Conservation (phyloP, 2,329 filamentous ascomycete genomes). For the Zalaria sp. region DNA sequence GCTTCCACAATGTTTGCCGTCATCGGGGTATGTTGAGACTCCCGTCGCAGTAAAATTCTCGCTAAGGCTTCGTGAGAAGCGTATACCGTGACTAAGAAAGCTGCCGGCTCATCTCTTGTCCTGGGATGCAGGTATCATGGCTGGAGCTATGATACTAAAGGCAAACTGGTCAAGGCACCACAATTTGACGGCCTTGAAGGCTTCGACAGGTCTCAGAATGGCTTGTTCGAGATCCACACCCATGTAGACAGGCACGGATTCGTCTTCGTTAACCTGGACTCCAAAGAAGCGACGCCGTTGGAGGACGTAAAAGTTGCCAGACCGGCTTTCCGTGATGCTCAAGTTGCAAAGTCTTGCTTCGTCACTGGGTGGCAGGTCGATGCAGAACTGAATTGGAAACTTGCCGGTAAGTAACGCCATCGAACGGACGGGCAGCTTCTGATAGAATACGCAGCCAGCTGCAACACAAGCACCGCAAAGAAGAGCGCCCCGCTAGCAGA, state of each 20-base stretch:
- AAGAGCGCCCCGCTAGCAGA: too few species aligned
- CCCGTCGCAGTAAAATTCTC: constrained; percentile 3
- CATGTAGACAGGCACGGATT: constrained; percentile 41
- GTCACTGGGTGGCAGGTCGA: too few species aligned
- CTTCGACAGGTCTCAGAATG: constrained; percentile 43
- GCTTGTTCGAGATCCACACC: constrained; percentile 41
- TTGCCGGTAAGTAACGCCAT: too few species aligned
- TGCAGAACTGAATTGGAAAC: too few species aligned
- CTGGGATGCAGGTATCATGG: constrained; percentile 49
- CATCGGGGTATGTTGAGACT: constrained; percentile 25
- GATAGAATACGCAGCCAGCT: too few species aligned
- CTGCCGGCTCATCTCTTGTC: constrained; percentile 36
- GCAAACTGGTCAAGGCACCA: constrained; percentile 45
- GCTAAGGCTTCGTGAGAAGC: constrained; percentile 17
- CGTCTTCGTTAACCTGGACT: constrained; percentile 45
- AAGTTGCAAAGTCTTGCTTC: too few species aligned
- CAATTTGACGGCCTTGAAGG: constrained; percentile 41
- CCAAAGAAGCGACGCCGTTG: neutral
- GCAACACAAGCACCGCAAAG: too few species aligned
- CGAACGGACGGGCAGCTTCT: too few species aligned
- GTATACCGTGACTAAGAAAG: constrained; percentile 40
- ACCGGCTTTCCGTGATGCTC: too few species aligned
- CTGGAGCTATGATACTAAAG: constrained; percentile 46
- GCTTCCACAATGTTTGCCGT: constrained; percentile 50
- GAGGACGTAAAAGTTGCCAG: too few species aligned